Base-by-base conservation (phyloP, 2,329 filamentous ascomycete species). In the Alternaria sp. region DNA sequence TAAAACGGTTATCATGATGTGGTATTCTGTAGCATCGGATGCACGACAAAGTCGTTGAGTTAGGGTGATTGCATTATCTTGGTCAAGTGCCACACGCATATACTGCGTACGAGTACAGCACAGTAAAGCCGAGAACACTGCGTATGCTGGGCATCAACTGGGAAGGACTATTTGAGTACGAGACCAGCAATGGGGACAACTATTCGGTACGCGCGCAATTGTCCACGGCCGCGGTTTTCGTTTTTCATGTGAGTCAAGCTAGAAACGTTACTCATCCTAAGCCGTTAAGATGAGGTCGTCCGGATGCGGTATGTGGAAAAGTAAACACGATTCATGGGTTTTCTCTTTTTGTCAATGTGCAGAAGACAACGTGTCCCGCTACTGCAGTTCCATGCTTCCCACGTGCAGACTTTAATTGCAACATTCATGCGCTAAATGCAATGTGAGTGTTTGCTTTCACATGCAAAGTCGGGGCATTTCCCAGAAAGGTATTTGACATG, bases 361-460 rank as follows among this genome's bases (percentile, higher is more conserved):
- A 54, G 55, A 53, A 14, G 49, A 32, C 18, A 36, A 44, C 55
- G 30, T 25, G 32, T 30, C 48, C 50, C 48, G 50, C 50, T 57
- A 41, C 46, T 54, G 53, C 57, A 40, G 27, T 50, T 52, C 45
- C 55, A 58, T 27, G 48, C 54, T 48, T 38, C 38, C 41, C 45
- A 61, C 38, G 27, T 51, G 44, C 59, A 59, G 54, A n/a, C 9
- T 48, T 28, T 57, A 45, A 60, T 54, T 60, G 30, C 50, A 44
- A 50, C 30, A 18, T 54, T 61, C 44, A 62, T 59, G 62, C 62
- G 48, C 56, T 64, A 5, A 12, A 56, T 59, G 62, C 62, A 59
- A 10, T 5, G 11, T 28, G 36, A 28, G 20, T 27, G 43, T 55
- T 59, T 56, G 34, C 34, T 20, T 46, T 62, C 51, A 62, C 40